Base-by-base conservation (phyloP, 192 early-diverging fungal genomes). In the Podochytrium sp. region DNA sequence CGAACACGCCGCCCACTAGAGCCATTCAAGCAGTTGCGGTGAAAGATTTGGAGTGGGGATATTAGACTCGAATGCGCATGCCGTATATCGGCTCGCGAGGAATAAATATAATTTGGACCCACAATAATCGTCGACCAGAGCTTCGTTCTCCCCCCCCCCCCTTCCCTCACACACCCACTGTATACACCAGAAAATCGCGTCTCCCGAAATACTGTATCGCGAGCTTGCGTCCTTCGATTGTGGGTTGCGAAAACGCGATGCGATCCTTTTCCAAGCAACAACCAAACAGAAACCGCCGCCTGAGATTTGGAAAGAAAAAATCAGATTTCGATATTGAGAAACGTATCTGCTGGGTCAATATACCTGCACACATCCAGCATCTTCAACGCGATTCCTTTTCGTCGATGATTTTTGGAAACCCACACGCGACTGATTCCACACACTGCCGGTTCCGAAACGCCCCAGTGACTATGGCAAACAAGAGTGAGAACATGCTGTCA, bases 361-460 rank as follows among this genome's bases (percentile, higher is more conserved):
- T 20, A 71, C 76, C 76, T 65, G 43, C 63, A 66, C 10, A 49
- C 73, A 16, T 77, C 76, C 55, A 77, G 50, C 27, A 77, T 2
- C 27, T 64, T 65, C 10, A 59, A 4, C 1, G 59, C 76, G 20
- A 77, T 64, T 64, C 76, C 76, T 43, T 76, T 76, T 40, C 61
- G 40, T 10, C 76, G 25, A 41, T 77, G 70, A 2, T 29, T 65
- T 50, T 51, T 71, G 6, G 76, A 77, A 25, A 77, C 76, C 76
- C 76, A 77, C 12, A 77, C 66, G n/a, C 73, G 35, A 47, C 76
- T 77, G 43, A 77, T 77, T 29, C 76, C 76, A 32, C 76, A 77
- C 23, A 65, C 35, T 38, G 73, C 63, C 7, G 72, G 59, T 1
- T 33, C 37, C n/a, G 30, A 5, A 37, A 16, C 14, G 7, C 34